Evolutionary conservation across 768 basidiomycete species (phyloP).

Genomic region (Mycena alexandri): DNA sequence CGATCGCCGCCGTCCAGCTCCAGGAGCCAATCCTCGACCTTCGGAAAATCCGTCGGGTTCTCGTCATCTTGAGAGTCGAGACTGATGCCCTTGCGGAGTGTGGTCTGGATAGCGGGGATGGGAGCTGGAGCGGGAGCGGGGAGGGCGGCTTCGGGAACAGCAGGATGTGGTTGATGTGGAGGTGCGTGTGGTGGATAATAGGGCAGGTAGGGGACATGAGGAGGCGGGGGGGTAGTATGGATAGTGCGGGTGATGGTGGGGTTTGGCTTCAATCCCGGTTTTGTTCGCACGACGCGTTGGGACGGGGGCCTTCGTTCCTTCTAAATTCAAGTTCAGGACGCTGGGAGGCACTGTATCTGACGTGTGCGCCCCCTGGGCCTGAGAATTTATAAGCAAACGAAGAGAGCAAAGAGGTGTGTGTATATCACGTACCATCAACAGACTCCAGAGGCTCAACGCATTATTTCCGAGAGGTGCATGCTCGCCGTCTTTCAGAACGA

Average conservation of each 20-base stretch:
- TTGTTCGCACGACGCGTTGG: background rate
- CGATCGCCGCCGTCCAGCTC: too few species aligned
- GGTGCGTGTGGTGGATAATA: too few species aligned
- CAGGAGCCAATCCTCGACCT: too few species aligned
- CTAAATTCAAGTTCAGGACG: background rate
- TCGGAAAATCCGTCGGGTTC: too few species aligned
- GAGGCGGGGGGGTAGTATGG: background rate
- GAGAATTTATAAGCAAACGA: background rate
- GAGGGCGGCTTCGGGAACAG: too few species aligned
- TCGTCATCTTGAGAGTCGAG: too few species aligned
- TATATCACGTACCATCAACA: background rate
- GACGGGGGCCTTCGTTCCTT: background rate
- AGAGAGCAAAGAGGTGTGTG: background rate
- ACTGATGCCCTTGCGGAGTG: too few species aligned
- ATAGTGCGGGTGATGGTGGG: background rate
- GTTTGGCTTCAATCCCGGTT: too few species aligned
- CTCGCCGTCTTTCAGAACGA: conserved; percentile 11
- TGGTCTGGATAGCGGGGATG: too few species aligned
- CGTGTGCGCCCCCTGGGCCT: background rate
- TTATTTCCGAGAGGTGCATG: background rate
- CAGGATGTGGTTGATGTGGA: background rate
- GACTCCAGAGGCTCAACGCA: conserved; percentile 3
- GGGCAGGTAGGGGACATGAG: background rate
- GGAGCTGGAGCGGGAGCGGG: background rate
- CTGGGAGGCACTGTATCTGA: background rate